A percentile compares a stretch with the other conserved stretches of the same genome.
These are phyloP conservation scores for Starmera pachycereana DNA, from an alignment of 805 yeast genomes.

Conservation along the genomic window DNA sequence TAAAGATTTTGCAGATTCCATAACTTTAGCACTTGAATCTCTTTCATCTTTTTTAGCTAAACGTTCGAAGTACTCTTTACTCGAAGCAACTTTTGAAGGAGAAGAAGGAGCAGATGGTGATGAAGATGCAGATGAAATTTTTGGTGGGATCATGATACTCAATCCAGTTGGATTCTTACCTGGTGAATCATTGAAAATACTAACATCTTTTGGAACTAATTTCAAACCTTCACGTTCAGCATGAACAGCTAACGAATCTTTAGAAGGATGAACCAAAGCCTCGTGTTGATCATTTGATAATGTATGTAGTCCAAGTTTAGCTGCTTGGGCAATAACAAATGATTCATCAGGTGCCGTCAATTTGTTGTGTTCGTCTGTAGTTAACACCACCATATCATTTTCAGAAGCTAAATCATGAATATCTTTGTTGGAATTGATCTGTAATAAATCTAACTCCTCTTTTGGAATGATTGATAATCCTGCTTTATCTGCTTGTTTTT, in stretches of 20 bases:
- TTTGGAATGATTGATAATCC: conserved; percentile 3
- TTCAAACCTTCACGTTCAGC: conserved; percentile 14
- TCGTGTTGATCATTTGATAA: conserved; percentile 5
- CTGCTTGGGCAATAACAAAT: conserved; percentile 3
- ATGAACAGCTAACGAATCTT: conserved; percentile 10
- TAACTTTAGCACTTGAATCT: conserved; percentile 17
- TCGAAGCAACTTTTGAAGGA: conserved; percentile 22
- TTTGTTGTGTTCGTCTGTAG: neutral
- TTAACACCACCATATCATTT: conserved; percentile 1
- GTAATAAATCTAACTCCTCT: neutral
- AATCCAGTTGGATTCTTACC: conserved; percentile 2
- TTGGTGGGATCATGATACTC: neutral
- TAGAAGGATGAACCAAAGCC: conserved; percentile 12
- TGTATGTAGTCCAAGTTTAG: conserved; percentile 4
- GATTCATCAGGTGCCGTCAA: conserved; percentile 3
- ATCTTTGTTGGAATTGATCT: conserved; percentile 1
- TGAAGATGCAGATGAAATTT: neutral
- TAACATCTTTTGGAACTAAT: conserved; percentile 5
- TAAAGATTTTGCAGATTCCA: conserved; percentile 23
- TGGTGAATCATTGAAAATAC: neutral
- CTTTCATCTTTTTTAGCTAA: conserved; percentile 19
- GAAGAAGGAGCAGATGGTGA: conserved; percentile 5
- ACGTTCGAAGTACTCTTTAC: conserved; percentile 25
- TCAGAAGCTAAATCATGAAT: conserved; percentile 9
- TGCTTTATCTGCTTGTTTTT: neutral